Base-by-base conservation (phyloP, 2,329 filamentous ascomycete genomes). In the Dothiorella sarmentorum region DNA sequence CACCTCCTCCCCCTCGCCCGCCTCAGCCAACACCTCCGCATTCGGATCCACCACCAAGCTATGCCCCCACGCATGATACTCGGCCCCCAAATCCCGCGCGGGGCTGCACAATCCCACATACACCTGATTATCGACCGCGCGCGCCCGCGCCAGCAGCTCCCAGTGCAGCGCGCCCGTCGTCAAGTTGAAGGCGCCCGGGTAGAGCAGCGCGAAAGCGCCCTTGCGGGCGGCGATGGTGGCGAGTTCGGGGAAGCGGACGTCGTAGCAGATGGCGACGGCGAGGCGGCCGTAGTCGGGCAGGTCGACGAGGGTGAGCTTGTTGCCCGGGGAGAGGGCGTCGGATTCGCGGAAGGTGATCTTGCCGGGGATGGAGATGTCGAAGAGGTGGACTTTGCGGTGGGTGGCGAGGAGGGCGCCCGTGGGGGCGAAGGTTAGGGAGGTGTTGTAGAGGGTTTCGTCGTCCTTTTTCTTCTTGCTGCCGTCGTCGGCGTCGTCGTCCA, bases 301-400 rank as follows among this genome's bases (percentile, higher is more conserved):
- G 64, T 96, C 89, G 24, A 97, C 80, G 3, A 97, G 75, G 0
- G 93, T 96, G 61, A 97, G 76, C 69, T 90, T 87, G 76, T 93
- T 88, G 0, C 94, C 94, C 0, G 93, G 86, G 20, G 84, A 88
- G 31, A 99, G 82, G 37, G 97, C 91, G 62, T 97, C 92, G 56
- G 87, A 91, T 76, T 99, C 94, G 63, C 84, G 84, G 77, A 99
- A 99, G 11, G 78, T 87, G 73, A 99, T 96, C 77, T 92, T 92
- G 62, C 91, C 93, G 0, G 94, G 94, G 63, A 99, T 97, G 72
- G 96, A 88, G 67, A 99, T 99, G 75, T 97, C 94, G 74, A 99
- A 99, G 42, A 99, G 82, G 75, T 99, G 94, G 42, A 94, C 86
- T 78, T 99, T 99, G 66, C 94, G 85, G 73, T 97, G 92, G 2